Base-by-base conservation (phyloP, 768 basidiomycete genomes). In the Mycena alexandri region DNA sequence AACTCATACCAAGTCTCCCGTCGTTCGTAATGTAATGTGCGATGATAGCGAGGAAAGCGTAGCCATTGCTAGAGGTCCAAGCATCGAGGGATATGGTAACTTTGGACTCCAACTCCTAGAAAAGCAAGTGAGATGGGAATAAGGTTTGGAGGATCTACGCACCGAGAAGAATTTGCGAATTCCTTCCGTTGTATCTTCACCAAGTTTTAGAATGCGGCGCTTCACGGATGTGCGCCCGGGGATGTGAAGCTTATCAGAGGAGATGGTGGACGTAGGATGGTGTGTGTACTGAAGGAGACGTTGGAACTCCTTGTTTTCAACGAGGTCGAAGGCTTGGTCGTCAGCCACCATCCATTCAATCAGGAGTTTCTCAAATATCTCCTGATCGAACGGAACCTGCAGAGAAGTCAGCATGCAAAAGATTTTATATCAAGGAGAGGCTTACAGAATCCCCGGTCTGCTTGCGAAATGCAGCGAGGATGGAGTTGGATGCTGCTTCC, bases 61-160 rank as follows among this genome's bases (percentile, higher is more conserved):
- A 73, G 22, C 72, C 54, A 63, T 79, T 79, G 55, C 66, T 71
- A 6, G 78, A 77, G 3, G 77, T 77, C 78, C 77, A 79, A 16
- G 72, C 65, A 56, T 79, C 74, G 17, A 78, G 71, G 0, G 75
- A 78, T 6, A 79, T 56, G 9, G 67, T 9, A 55, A 68, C 25
- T 19, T 56, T 56, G 22, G 54, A 56, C 41, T 42, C 22, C 21
- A 42, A 19, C 41, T 56, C 41, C 54, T 56, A 13, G 41, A 29
- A 43, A 43, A 14, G 17, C 22, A 14, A 56, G 41, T 56, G 21
- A 42, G 22, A 24, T 56, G 16, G 51, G 33, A 53, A 34, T 36
- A 36, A 34, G 29, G 3, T 6, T 29, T 5, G n/a, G n/a, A n/a
- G 29, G 33, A 53, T 19, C 1, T 36, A 53, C 51, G n/a, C 33